These are phyloP conservation scores for Paulownia fortunei DNA, from an alignment of 257 asterid species.

Conservation along the genomic window DNA sequence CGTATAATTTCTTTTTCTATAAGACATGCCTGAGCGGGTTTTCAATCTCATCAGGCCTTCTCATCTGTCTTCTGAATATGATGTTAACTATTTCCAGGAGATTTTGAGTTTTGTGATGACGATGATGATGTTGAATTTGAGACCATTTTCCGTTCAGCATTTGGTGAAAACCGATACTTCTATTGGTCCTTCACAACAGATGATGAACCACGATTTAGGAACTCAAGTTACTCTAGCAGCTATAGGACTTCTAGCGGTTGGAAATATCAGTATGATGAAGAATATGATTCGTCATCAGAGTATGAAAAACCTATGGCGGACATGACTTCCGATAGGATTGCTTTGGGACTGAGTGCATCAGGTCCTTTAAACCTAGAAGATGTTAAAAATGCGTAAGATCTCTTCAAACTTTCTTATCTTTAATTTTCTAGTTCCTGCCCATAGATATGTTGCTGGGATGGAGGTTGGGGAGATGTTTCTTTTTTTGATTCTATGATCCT, in stretches of 20 bases:
- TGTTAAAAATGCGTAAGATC: conserved; percentile 86
- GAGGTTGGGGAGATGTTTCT: not conserved
- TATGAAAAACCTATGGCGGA: conserved; percentile 39
- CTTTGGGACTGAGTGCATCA: conserved; percentile 74
- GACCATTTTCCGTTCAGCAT: conserved; percentile 58
- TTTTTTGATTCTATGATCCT: not conserved
- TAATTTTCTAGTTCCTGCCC: not conserved
- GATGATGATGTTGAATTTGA: conserved; percentile 63
- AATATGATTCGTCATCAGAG: conserved; percentile 56
- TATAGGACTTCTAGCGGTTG: conserved; percentile 38
- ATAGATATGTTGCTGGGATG: not conserved
- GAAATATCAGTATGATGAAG: conserved; percentile 52
- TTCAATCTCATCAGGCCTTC: not conserved
- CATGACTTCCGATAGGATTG: conserved; percentile 63
- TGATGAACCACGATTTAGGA: conserved; percentile 58
- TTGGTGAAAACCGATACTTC: conserved; percentile 56
- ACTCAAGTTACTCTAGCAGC: conserved; percentile 50
- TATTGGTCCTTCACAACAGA: conserved; percentile 60
- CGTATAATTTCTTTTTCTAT: not conserved
- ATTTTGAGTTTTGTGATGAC: conserved; percentile 56
- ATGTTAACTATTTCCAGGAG: conserved; percentile 43
- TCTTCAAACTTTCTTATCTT: conserved; percentile 2
- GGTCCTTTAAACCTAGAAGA: conserved; percentile 86
- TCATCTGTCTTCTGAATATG: conserved; percentile 10
- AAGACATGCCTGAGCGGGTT: conserved; percentile 15